Base-by-base conservation (phyloP, 306 rosid genomes). In the Cicer pinnatifidum region DNA sequence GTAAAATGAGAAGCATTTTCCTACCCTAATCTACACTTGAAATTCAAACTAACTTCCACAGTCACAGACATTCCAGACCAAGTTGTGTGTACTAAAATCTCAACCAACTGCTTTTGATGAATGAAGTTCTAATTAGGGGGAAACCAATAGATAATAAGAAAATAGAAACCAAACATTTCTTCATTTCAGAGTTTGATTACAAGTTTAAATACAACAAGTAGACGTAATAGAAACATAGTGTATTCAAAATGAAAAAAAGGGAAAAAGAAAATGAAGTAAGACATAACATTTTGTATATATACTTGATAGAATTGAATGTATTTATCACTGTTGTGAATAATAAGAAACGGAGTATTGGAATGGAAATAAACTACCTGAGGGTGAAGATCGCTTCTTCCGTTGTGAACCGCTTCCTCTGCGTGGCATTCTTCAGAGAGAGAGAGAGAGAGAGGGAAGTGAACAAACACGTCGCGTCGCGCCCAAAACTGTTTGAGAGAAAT, bases 391-490 rank as follows among this genome's bases (percentile, higher is more conserved):
- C 44, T 59, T 71, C 78, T 64, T 78, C 63, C 78, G 78, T 33
- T 33, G 61, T 1, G 80, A 81, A 75, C 9, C 28, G 75, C 77
- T 17, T 84, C 73, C 69, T 62, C 51, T 56, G 43, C 75, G 76
- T 35, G 66, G 69, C 87, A 84, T 84, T 84, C 48, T 50, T 47
- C 58, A 7, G 20, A 15, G 43, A 37, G 6, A 43, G 11, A 37
- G 10, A 43, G 19, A 12, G 66, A 51, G 15, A 58, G 33, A 23
- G 33, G 23, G 11, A 63, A 46, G 46, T 56, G 62, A 62, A 28
- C 35, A 28, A 61, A 38, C 13, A 8, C 76, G 56, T 44, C 69
- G 78, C 76, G 56, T 44, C 69, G 78, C 78, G 78, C 81, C 68
- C 64, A 81, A 75, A 81, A 16, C 73, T 71, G 82, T 78, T 78